Percentiles rank a stretch among this genome's conserved stretches.
Conservation (phyloP, 2,329 filamentous ascomycete genomes). For the Fusarium newnesense region DNA sequence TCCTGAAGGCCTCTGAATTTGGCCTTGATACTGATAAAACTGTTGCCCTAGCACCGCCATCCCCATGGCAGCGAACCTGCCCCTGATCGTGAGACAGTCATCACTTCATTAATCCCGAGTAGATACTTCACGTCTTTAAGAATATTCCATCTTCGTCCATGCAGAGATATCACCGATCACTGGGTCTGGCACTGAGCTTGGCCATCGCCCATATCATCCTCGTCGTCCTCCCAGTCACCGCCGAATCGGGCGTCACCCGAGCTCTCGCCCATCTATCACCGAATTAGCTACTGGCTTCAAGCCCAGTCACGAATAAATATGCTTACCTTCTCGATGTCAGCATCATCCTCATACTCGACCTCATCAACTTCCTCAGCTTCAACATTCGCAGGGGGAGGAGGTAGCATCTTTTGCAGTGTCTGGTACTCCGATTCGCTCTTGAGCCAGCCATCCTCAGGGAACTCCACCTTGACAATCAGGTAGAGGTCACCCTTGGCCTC, state of each 20-base stretch:
- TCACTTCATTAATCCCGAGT: slow-evolving; percentile 41
- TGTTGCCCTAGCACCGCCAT: not conserved
- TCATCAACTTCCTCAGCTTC: slow-evolving; percentile 83
- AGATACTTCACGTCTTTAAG: slow-evolving; percentile 22
- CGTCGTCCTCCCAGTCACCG: slow-evolving; percentile 73
- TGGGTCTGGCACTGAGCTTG: slow-evolving; percentile 78
- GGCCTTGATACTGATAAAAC: not conserved
- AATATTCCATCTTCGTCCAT: slow-evolving; percentile 14
- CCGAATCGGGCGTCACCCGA: slow-evolving; percentile 74
- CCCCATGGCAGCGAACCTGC: not conserved
- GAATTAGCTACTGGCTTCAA: slow-evolving; percentile 19
- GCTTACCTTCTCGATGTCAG: slow-evolving; percentile 80
- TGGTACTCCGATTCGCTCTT: slow-evolving; percentile 76
- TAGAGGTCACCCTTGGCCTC: slow-evolving; percentile 89
- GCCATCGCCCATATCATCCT: slow-evolving; percentile 74
- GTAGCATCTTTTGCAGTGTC: slow-evolving; percentile 79
- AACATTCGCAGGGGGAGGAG: slow-evolving; percentile 69
- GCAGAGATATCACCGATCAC: slow-evolving; percentile 54
- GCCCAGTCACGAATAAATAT: slow-evolving; percentile 3
- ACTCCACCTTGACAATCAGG: slow-evolving; percentile 84
- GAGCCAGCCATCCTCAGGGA: slow-evolving; percentile 89
- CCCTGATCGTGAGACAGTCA: slow-evolving; percentile 38
- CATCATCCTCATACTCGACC: slow-evolving; percentile 85
- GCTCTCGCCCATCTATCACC: slow-evolving; percentile 73
- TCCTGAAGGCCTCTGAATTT: not conserved